A percentile compares a stretch with the other conserved stretches of the same genome.
These are phyloP conservation scores for Albatrellus sp. DNA, from an alignment of 1,284 basidiomycete genomes.

Conservation along the genomic window DNA sequence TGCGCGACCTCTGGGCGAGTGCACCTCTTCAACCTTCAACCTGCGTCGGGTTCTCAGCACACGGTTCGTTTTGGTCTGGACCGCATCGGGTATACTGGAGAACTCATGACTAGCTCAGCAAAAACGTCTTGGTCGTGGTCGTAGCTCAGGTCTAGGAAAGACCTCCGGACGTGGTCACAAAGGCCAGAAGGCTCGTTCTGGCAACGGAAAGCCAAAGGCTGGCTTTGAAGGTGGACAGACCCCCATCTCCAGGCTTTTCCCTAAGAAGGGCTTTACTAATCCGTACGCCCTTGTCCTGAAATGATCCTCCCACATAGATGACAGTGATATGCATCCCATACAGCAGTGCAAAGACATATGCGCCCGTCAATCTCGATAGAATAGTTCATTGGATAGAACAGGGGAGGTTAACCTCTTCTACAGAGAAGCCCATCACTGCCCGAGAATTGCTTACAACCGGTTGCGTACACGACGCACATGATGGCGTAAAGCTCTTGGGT, in stretches of 20 bases:
- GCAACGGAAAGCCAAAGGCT: slow-evolving; percentile 75
- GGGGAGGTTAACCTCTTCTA: slow-evolving; percentile 69
- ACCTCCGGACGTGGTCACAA: slow-evolving; percentile 93
- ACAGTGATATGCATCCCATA: neutral
- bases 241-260: slow-evolving; percentile 82
- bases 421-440: slow-evolving; percentile 81
- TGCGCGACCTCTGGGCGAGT: slow-evolving; percentile 12
- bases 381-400: slow-evolving; percentile 88
- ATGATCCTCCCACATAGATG: slow-evolving; percentile 3
- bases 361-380: slow-evolving; percentile 78
- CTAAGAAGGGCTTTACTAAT: slow-evolving; percentile 92
- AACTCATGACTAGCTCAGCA: slow-evolving; percentile 33
- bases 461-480: slow-evolving; percentile 78
- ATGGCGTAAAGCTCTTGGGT: slow-evolving; percentile 87
- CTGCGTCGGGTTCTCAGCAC: slow-evolving; percentile 50
- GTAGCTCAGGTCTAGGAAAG: slow-evolving; percentile 82
- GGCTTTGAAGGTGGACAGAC: slow-evolving; percentile 97
- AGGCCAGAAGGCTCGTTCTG: slow-evolving; percentile 88
- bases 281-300: slow-evolving; percentile 41
- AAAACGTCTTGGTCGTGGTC: slow-evolving; percentile 91
- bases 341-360: slow-evolving; percentile 66
- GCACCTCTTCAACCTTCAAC: slow-evolving; percentile 47
- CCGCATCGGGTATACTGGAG: neutral
- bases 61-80: slow-evolving; percentile 27
- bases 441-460: slow-evolving; percentile 76